Percentiles rank a stretch among this genome's conserved stretches.
Conservation (phyloP, 345 rosid genomes). For the rapeseed (Brassica napus) region DNA sequence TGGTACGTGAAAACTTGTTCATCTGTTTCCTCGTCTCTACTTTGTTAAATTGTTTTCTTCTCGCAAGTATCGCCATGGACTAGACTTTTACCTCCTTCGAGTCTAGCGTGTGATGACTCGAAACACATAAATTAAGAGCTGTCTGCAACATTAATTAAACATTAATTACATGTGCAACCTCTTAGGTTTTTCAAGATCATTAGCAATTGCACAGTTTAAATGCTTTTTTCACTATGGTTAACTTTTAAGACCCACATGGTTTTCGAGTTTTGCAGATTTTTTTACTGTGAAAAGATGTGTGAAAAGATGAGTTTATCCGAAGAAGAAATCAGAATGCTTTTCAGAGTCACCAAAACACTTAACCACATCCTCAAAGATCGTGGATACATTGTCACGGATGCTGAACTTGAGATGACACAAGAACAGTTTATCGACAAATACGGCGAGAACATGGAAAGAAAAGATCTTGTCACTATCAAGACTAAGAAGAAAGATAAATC, state of each 20-base stretch:
- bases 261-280: constrained; percentile 7
- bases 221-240: not conserved
- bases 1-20: not conserved
- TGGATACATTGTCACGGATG: constrained; percentile 58
- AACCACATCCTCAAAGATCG: constrained; percentile 71
- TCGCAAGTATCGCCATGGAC: not conserved
- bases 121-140: not conserved
- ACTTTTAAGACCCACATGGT: not conserved
- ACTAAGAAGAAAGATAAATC: constrained; percentile 46
- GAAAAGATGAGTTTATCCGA: constrained; percentile 51
- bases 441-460: constrained; percentile 65
- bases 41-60: not conserved
- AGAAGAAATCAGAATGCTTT: constrained; percentile 60
- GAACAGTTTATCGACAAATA: constrained; percentile 53
- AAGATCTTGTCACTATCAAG: constrained; percentile 61
- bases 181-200: not conserved
- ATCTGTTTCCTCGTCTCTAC: not conserved
- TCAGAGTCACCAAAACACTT: constrained; percentile 53
- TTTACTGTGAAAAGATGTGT: not conserved
- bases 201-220: not conserved
- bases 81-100: not conserved
- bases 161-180: not conserved
- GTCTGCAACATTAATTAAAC: not conserved
- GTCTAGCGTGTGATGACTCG: not conserved
- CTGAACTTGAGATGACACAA: constrained; percentile 51